Evolutionary conservation across 2,329 filamentous ascomycete genomes (phyloP).

Genomic region (Fusarium fracticaudum): DNA sequence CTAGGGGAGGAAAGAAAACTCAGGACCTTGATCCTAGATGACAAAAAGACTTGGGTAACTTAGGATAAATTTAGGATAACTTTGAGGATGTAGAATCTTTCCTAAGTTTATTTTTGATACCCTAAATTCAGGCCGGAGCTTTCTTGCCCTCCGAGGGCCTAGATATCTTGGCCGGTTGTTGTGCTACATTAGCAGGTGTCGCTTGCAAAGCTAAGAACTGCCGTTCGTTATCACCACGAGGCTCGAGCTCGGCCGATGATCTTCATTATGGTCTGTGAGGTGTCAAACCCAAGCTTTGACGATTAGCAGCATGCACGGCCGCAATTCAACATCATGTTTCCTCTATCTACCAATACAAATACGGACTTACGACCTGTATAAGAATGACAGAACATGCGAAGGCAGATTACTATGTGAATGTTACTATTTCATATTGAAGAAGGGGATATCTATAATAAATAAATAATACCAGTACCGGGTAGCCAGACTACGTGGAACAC

Average conservation of each 20-base stretch:
- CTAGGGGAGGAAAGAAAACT: too few relatives aligned
- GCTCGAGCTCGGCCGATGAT: background rate
- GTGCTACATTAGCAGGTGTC: background rate
- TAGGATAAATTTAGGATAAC: too few relatives aligned
- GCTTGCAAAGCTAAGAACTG: background rate
- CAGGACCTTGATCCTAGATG: too few relatives aligned
- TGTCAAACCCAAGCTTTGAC: slow-evolving; percentile 28
- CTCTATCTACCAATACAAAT: background rate
- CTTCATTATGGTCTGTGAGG: background rate
- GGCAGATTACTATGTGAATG: background rate
- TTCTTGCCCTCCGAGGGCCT: too few relatives aligned
- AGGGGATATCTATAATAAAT: background rate
- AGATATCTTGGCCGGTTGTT: background rate
- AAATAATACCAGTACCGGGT: background rate
- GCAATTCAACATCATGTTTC: background rate
- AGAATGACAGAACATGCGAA: background rate
- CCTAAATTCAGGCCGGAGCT: too few relatives aligned
- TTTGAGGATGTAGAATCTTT: too few relatives aligned
- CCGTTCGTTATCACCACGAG: background rate
- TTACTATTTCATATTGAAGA: background rate
- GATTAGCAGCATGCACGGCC: slow-evolving; percentile 1
- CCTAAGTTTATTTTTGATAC: too few relatives aligned
- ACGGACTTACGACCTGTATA: background rate
- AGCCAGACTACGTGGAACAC: background rate
- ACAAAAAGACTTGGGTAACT: too few relatives aligned